These are phyloP conservation scores for Citrus cavaleriei DNA, from an alignment of 345 rosid genomes.

Conservation along the genomic window DNA sequence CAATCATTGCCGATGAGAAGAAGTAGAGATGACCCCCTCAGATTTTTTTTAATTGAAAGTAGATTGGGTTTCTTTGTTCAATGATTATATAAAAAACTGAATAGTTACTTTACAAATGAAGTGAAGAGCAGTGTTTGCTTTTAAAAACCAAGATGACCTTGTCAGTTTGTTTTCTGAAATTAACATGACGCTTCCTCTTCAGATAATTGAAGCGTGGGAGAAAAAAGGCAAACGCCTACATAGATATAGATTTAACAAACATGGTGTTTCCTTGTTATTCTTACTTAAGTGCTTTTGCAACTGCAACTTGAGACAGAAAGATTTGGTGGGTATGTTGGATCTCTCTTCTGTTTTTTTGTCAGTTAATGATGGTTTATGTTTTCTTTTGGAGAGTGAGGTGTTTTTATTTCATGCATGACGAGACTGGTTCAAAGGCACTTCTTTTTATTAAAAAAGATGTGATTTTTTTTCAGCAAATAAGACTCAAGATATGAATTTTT, in stretches of 20 bases:
- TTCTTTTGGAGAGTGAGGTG: not conserved
- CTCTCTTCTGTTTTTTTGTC: not conserved
- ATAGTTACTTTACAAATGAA: too few species aligned
- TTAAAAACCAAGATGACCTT: not conserved
- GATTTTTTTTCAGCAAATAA: not conserved
- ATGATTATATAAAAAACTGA: not conserved
- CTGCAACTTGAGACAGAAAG: slow-evolving; percentile 1
- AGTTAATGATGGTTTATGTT: not conserved
- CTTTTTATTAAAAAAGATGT: not conserved
- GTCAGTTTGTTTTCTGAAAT: slow-evolving; percentile 9
- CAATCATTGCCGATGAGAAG: too few species aligned
- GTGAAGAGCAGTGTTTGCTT: slow-evolving; percentile 6
- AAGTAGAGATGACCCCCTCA: too few species aligned
- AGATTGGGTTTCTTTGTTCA: not conserved
- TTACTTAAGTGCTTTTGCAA: not conserved
- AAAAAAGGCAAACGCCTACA: not conserved
- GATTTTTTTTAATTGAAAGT: not conserved
- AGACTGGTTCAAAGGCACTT: not conserved
- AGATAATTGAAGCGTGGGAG: not conserved
- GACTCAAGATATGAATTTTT: not conserved
- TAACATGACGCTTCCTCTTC: slow-evolving; percentile 9
- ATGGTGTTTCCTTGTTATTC: not conserved
- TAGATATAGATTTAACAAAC: not conserved
- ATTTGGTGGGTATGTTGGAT: slow-evolving; percentile 18
- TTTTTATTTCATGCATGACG: not conserved